Evolutionary conservation across 2,329 filamentous ascomycete genomes (phyloP), one percentile per base, ranked within the genome.

Genomic region (Dactylellina drechsleri): DNA sequence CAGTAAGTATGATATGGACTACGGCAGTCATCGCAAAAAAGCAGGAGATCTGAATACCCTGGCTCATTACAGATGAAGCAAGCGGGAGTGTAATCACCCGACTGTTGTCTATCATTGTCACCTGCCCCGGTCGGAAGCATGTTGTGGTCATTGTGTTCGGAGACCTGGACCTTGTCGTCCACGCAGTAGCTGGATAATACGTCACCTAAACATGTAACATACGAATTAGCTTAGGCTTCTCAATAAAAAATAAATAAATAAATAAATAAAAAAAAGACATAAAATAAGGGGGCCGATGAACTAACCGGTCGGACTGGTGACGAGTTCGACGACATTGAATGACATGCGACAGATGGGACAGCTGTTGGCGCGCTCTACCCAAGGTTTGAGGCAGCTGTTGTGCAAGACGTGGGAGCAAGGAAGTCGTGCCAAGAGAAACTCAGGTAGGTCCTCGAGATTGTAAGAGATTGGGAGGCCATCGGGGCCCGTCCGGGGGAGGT

Each of bases 301-400:
- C 65, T 31, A 70, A 77, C 77, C 71, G 15, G 61, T 77, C 28
- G 68, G 60, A 52, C 56, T 73, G 13, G 66, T 71, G 82, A 91
- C 91, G 76, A 99, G 89, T 81, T 95, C 89, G 78, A 99, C 93
- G 79, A 90, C 84, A 83, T 98, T 94, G 84, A 99, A 98, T 77
- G 87, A 89, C 79, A 92, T 91, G 78, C 95, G 91, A 83, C 95
- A 99, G 82, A 99, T 97, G 53, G 95, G 95, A 82, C 95, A 99
- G 81, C 93, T 97, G 83, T 98, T 99, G 77, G 95, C 94, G 82
- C 96, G 91, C 83, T 96, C 92, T 53, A 94, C 92, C 95, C 95
- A 99, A 79, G 93, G 92, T 79, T 91, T 91, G 78, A 99, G 86
- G 82, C 95, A 99, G 61, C 91, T 89, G 84, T 99, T 90, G 84